Percentiles rank a stretch among this genome's conserved stretches.
Conservation (phyloP, 2,329 filamentous ascomycete species). For the Blumeria hordei region DNA sequence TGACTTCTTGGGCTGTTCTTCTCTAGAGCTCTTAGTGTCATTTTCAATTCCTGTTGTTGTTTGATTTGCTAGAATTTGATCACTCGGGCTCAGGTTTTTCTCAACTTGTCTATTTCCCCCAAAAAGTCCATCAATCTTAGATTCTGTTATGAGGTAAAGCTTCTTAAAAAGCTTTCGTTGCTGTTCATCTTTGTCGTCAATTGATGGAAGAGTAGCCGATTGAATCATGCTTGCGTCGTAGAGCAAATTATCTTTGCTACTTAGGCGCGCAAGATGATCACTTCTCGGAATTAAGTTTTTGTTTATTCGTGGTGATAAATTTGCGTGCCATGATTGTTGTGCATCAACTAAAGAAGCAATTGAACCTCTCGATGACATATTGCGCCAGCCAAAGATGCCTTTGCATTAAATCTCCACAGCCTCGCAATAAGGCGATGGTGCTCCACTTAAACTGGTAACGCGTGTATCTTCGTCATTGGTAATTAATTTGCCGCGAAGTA, state of each 20-base stretch:
- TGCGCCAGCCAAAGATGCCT: conserved; percentile 6
- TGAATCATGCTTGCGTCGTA: conserved; percentile 21
- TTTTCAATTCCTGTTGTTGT: conserved; percentile 27
- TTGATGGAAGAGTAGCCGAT: conserved; percentile 22
- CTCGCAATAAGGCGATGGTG: conserved; percentile 7
- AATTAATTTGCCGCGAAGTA: conserved; percentile 5
- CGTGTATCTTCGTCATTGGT: conserved; percentile 9
- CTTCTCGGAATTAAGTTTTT: conserved; percentile 32
- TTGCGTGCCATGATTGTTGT: conserved; percentile 39
- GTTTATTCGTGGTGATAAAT: conserved; percentile 24
- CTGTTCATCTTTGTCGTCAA: conserved; percentile 33
- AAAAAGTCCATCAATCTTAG: conserved; percentile 57
- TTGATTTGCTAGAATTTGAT: conserved; percentile 13
- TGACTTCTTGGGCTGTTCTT: conserved; percentile 38
- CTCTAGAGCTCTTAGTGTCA: conserved; percentile 22
- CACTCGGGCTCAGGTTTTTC: conserved; percentile 9
- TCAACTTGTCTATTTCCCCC: conserved; percentile 17
- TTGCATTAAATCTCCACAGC: conserved; percentile 9
- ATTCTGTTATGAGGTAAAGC: conserved; percentile 53
- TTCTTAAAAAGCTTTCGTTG: conserved; percentile 50
- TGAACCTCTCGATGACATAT: conserved; percentile 10
- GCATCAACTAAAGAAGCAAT: conserved; percentile 16
- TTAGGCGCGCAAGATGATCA: conserved; percentile 22
- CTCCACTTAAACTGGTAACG: conserved; percentile 9
- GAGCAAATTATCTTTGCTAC: conserved; percentile 10